A percentile compares a stretch with the other conserved stretches of the same genome.
Conservation (phyloP, 495 filamentous ascomycete genomes). For the Tetracladium marchalianum region DNA sequence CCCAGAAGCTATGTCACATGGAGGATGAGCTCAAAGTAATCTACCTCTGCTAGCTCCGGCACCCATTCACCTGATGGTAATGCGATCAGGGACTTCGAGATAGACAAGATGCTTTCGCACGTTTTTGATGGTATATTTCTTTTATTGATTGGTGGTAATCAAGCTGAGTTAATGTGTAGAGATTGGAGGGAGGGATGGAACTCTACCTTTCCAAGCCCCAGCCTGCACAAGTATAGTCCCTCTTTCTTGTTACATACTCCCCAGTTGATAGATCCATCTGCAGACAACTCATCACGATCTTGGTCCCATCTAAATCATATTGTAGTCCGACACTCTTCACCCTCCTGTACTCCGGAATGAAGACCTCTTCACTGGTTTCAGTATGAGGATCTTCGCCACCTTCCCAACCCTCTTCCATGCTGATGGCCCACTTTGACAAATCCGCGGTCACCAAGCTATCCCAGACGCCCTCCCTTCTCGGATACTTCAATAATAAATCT, state of each 20-base stretch:
- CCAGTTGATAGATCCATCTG: constrained; percentile 6
- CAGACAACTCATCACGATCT: constrained; percentile 4
- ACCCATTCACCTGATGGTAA: no score
- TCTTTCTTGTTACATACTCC: constrained; percentile 2
- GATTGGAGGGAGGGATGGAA: no score
- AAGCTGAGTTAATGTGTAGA: no score
- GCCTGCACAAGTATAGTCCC: no score
- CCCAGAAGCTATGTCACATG: no score
- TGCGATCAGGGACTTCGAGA: no score
- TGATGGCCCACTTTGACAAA: constrained; percentile 28
- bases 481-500: constrained; percentile 22
- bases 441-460: constrained; percentile 28
- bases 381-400: constrained; percentile 2
- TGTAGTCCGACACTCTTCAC: constrained; percentile 6
- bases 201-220: no score
- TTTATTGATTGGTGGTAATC: no score
- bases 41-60: no score
- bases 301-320: constrained; percentile 4
- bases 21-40: no score
- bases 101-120: no score
- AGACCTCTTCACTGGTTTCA: not conserved
- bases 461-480: constrained; percentile 36
- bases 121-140: no score
- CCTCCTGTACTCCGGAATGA: constrained; percentile 11
- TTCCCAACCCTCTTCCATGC: constrained; percentile 29